Evolutionary conservation across 73 alveolate genomes (phyloP).

Genomic region (Symbiodinium natans): DNA sequence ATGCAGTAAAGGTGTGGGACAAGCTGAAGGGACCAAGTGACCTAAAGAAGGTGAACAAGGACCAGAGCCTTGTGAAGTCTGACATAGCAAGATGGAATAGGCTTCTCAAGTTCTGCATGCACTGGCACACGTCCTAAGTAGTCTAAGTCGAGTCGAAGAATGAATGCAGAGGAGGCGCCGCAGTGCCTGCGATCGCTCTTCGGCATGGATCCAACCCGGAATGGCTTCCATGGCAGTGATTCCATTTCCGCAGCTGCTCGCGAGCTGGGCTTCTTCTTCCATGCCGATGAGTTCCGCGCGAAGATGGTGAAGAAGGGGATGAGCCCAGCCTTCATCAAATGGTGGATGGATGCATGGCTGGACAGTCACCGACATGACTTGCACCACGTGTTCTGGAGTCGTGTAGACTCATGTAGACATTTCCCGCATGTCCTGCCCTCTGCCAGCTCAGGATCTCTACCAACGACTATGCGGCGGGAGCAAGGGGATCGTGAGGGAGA

Average conservation of each 20-base stretch:
- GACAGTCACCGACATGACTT: no score
- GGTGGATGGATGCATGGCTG: not conserved
- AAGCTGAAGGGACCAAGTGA: constrained; percentile 3
- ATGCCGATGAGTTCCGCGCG: constrained; percentile 1
- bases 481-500: constrained; percentile 4
- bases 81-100: no score
- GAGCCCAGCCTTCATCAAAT: not conserved
- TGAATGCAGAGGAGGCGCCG: not conserved
- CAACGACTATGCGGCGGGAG: not conserved
- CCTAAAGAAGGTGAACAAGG: constrained; percentile 12
- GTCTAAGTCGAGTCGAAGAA: not conserved
- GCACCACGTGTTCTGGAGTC: no score
- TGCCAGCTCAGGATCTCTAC: not conserved
- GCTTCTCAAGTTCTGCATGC: no score
- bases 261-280: not conserved
- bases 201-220: not conserved
- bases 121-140: no score
- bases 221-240: not conserved
- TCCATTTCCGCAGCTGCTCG: constrained; percentile 1
- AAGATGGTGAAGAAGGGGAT: not conserved
- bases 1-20: constrained; percentile 5
- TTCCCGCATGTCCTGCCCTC: no score
- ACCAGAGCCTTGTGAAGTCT: not conserved
- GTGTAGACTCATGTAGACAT: no score
- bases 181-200: not conserved